A percentile compares a stretch with the other conserved stretches of the same genome.
These are phyloP conservation scores for Trypanosoma grayi DNA, from an alignment of 208 protist genomes.

Conservation along the genomic window DNA sequence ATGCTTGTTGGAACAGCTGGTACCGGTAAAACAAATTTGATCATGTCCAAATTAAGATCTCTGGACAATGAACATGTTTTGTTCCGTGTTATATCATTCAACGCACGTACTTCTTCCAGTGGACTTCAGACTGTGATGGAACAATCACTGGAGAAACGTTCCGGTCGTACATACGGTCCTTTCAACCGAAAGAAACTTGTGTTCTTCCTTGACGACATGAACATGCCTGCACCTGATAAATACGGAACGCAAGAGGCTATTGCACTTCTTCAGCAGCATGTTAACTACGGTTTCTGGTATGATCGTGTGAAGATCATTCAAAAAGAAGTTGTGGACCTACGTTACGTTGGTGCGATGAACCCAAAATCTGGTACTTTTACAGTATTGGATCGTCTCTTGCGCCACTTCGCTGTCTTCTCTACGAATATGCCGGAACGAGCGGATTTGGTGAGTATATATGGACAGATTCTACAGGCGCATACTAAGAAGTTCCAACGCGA, in stretches of 20 bases:
- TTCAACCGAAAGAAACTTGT: constrained; percentile 96
- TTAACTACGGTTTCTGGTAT: constrained; percentile 98
- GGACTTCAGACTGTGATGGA: constrained; percentile 96
- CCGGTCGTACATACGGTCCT: constrained; percentile 94
- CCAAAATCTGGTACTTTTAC: constrained; percentile 98
- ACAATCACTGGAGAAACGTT: constrained; percentile 96
- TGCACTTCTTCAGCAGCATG: constrained; percentile 96
- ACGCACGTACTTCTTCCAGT: constrained; percentile 92
- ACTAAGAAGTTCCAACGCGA: constrained; percentile 81
- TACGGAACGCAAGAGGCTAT: constrained; percentile 98
- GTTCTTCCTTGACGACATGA: constrained; percentile 99
- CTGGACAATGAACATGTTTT: constrained; percentile 92
- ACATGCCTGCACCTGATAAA: constrained; percentile 98
- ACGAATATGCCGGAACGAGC: constrained; percentile 93
- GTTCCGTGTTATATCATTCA: constrained; percentile 95
- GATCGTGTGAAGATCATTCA: constrained; percentile 94
- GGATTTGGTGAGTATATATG: constrained; percentile 94
- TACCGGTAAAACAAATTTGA: constrained; percentile 97
- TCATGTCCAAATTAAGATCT: constrained; percentile 94
- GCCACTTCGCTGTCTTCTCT: constrained; percentile 97
- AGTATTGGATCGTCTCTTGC: constrained; percentile 94
- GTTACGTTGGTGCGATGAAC: constrained; percentile 98
- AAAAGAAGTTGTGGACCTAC: constrained; percentile 95
- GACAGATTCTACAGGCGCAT: constrained; percentile 94
- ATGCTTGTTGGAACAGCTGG: constrained; percentile 97